Conservation (phyloP, 179 eudicot species). For the Silene vulgaris region DNA sequence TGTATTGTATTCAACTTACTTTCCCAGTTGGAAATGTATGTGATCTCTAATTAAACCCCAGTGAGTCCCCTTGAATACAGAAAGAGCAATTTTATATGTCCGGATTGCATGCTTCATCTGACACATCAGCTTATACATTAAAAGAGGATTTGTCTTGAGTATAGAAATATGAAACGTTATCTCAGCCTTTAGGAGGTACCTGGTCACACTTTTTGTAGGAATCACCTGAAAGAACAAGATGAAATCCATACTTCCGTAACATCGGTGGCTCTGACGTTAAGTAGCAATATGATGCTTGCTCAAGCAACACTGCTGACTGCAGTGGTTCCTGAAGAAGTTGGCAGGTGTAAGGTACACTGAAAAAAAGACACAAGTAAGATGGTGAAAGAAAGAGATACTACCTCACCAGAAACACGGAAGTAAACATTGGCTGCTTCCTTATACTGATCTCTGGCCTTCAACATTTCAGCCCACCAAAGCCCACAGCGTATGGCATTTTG, state of each 20-base stretch:
- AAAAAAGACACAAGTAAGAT: slow-evolving; percentile 15
- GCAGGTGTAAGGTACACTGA: slow-evolving; percentile 26
- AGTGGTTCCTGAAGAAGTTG: slow-evolving; percentile 63
- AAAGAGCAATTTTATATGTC: slow-evolving; percentile 77
- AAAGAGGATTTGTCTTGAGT: background rate
- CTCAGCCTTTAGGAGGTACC: slow-evolving; percentile 37
- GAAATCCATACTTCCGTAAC: slow-evolving; percentile 96
- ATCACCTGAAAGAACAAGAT: slow-evolving; percentile 93
- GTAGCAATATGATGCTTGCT: slow-evolving; percentile 98
- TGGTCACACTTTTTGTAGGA: slow-evolving; percentile 80
- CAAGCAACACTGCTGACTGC: slow-evolving; percentile 89
- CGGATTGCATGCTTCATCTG: slow-evolving; percentile 94
- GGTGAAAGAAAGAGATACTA: slow-evolving; percentile 42
- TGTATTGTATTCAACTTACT: slow-evolving; percentile 45
- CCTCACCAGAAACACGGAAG: slow-evolving; percentile 97
- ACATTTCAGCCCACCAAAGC: slow-evolving; percentile 98
- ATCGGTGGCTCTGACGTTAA: slow-evolving; percentile 71
- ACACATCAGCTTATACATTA: slow-evolving; percentile 19
- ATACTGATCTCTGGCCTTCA: slow-evolving; percentile 69
- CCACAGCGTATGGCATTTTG: slow-evolving; percentile 87
- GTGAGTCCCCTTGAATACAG: slow-evolving; percentile 70
- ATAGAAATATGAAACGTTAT: slow-evolving; percentile 1
- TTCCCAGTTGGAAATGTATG: slow-evolving; percentile 87
- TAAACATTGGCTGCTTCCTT: slow-evolving; percentile 94
- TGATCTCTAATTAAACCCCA: slow-evolving; percentile 91